Base-by-base conservation (phyloP, 2,329 filamentous ascomycete genomes). In the Aspergillus ruber region DNA sequence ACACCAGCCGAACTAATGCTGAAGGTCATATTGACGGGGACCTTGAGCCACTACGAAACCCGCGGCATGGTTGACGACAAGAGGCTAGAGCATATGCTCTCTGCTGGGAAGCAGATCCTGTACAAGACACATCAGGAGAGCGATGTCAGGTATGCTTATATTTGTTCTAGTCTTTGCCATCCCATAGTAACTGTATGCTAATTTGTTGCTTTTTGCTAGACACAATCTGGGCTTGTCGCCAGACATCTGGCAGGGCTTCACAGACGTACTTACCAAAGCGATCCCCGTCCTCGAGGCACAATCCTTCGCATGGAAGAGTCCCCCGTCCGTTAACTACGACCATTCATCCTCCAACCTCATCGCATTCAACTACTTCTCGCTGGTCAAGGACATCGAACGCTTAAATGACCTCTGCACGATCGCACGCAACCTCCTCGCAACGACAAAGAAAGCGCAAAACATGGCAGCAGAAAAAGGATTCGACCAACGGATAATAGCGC, bases 361-460 rank as follows among this genome's bases (percentile, higher is more conserved):
- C 52, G 80, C 80, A 12, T 74, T 73, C 49, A 79, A 82, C 56
- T 79, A 81, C 50, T 74, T 76, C 43, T 75, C 71, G 6, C 63
- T 84, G 44, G 75, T 82, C 52, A 78, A 80, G 55, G 82, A 85
- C 55, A 74, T 84, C 47, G 80, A 84, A 59, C 71, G 81, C 23
- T 63, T 85, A 38, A 83, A 83, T 56, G 79, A 82, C 56, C 61
- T 84, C 8, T 77, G 82, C 36, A 79, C 76, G 6, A 81, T 84
- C 49, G 78, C 78, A 18, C 74, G 82, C 25, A 85, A 84, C 58
- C 72, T 82, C 21, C 72, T 84, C 29, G 81, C 80, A 0, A 77
- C 75, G 18, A 83, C 81, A 17, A 79, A 80, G 51, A 73, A 72
- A 43, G 80, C 79, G 18, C 82, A 85, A 61, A 80, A 84, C 51